Evolutionary conservation across 148 eudicot genomes (phyloP).

Genomic region (Dysphania ambrosioides): DNA sequence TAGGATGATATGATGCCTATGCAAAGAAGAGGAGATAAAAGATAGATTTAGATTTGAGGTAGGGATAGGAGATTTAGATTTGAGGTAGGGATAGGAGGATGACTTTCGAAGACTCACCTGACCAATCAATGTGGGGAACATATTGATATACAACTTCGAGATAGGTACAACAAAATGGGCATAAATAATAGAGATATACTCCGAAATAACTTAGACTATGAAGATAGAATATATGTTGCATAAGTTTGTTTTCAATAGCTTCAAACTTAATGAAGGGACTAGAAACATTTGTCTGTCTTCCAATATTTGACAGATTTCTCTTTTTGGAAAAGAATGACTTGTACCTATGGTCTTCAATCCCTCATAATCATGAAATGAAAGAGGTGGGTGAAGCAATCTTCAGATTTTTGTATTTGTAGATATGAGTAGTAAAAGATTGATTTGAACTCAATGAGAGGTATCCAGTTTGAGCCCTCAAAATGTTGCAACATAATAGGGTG

Average conservation of each 20-base stretch:
- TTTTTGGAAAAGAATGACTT: slow-evolving; percentile 1
- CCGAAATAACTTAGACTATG: slow-evolving; percentile 9
- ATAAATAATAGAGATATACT: slow-evolving; percentile 12
- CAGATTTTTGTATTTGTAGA: neutral
- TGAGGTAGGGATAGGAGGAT: neutral
- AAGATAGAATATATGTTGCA: slow-evolving; percentile 12
- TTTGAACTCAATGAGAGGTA: no score
- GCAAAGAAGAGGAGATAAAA: slow-evolving; percentile 18
- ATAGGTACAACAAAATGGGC: neutral
- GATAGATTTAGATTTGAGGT: slow-evolving; percentile 26
- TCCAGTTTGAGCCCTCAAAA: no score
- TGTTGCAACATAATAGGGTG: no score
- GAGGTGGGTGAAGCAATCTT: neutral
- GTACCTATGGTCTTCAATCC: neutral
- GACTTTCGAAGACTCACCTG: slow-evolving; percentile 14
- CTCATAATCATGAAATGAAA: neutral
- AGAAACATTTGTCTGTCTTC: slow-evolving; percentile 26
- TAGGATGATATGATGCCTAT: slow-evolving; percentile 34
- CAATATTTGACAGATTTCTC: slow-evolving; percentile 27
- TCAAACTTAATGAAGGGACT: slow-evolving; percentile 12
- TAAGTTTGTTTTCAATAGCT: slow-evolving; percentile 23
- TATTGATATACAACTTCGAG: slow-evolving; percentile 33
- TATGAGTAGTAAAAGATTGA: no score
- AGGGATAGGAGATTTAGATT: slow-evolving; percentile 7
- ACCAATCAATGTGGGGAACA: slow-evolving; percentile 43